phyloP scores from a whole-genome alignment of 2,329 filamentous ascomycete species.

The Graphilbum fragrans region DNA sequence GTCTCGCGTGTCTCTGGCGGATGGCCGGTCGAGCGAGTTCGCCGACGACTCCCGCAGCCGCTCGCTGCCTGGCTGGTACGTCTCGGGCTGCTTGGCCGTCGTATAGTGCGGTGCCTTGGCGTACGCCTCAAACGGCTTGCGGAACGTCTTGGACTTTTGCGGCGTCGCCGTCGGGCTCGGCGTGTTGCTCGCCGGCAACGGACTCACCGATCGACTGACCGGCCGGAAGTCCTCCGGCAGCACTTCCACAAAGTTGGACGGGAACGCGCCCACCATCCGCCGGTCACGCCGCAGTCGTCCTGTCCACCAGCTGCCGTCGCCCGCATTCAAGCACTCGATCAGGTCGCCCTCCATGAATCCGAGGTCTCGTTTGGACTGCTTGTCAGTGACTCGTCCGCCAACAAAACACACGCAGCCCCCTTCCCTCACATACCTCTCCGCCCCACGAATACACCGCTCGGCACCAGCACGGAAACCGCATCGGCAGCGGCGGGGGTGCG shows the following conservation, averaged over 20 bases:
- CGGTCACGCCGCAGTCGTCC: slow-evolving; percentile 81
- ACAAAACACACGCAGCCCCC: not conserved
- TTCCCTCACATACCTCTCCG: slow-evolving; percentile 49
- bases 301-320: slow-evolving; percentile 98
- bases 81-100: slow-evolving; percentile 47
- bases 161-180: slow-evolving; percentile 41
- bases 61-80: slow-evolving; percentile 33
- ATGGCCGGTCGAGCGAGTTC: slow-evolving; percentile 19
- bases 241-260: slow-evolving; percentile 93
- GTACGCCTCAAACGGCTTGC: slow-evolving; percentile 57
- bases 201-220: slow-evolving; percentile 47
- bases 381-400: slow-evolving; percentile 12
- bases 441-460: slow-evolving; percentile 88
- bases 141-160: slow-evolving; percentile 50
- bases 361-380: slow-evolving; percentile 75
- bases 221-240: slow-evolving; percentile 78
- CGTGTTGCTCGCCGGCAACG: slow-evolving; percentile 43
- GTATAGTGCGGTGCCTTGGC: slow-evolving; percentile 55
- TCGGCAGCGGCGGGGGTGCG: slow-evolving; percentile 45
- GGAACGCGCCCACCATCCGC: slow-evolving; percentile 83
- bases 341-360: slow-evolving; percentile 96
- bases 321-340: slow-evolving; percentile 95
- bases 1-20: slow-evolving; percentile 9
- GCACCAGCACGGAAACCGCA: slow-evolving; percentile 82
- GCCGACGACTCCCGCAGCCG: slow-evolving; percentile 27